Base-by-base conservation (phyloP, 1,139 yeast genomes). In the Pichia sp. region DNA sequence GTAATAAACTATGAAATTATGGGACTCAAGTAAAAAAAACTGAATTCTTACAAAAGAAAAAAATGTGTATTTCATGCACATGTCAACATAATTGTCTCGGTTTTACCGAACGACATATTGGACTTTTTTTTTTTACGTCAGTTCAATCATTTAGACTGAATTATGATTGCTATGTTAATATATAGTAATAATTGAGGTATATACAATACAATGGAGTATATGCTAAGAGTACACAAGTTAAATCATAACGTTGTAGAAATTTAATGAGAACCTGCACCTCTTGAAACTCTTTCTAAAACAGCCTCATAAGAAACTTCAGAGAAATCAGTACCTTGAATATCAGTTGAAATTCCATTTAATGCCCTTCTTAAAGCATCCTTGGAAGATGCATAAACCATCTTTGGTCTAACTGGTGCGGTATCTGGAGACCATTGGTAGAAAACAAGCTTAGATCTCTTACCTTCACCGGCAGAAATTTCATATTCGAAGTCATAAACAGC, bases 371-470 rank as follows among this genome's bases (percentile, higher is more conserved):
- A 80, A 47, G 97, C 95, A 63, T 92, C 98, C 74, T 89, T 90
- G 55, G 97, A 90, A 12, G 97, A 82, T 45, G 99, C 97, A 74
- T 89, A 90, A 54, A 90, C 86, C 98, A 92, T 94, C 84, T 92
- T 92, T 62, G 94, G 70, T 73, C 89, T 85, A 63, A 94, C 82
- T 54, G 95, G 88, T 47, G 97, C 96, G 54, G 95, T 85, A 68
- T 94, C 98, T 63, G 98, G 98, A 55, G 97, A 82, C 99, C 99
- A 92, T 59, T 94, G 85, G 76, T 70, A 85, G 73, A 92, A 92
- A 53, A 90, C 83, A 63, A 92, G 85, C 79, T 92, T 92, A 65
- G 90, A 83, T 76, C 94, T 85, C 77, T 88, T 88, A 67, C 98
- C 98, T 71, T 92, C 97, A 60, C 89, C 92, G 44, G 80, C 80